phyloP scores from a whole-genome alignment of 768 basidiomycete species.

The Amanita thiersii region DNA sequence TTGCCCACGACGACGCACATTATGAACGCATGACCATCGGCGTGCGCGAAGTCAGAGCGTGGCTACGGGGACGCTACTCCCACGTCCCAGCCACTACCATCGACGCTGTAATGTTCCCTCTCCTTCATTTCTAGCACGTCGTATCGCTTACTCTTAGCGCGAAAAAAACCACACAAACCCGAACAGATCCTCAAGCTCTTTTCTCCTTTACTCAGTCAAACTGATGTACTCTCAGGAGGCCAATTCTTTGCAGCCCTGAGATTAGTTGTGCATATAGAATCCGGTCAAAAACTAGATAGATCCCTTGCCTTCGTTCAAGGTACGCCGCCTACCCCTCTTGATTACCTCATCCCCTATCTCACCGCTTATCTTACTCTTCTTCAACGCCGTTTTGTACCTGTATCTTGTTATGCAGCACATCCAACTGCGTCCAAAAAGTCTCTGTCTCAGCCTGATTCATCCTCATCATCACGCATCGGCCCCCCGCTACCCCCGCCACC shows the following conservation, averaged over 20 bases:
- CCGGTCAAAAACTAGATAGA: constrained; percentile 55
- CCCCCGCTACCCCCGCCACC: neutral
- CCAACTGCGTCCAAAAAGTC: neutral
- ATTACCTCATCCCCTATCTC: neutral
- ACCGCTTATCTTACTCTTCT: neutral
- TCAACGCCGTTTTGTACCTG: too few species aligned
- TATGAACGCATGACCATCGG: constrained; percentile 49
- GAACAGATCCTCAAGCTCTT: constrained; percentile 68
- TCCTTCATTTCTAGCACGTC: neutral
- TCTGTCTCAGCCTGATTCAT: neutral
- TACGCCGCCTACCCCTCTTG: constrained; percentile 26
- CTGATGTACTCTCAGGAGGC: constrained; percentile 52
- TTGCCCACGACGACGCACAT: constrained; percentile 32
- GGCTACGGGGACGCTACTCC: constrained; percentile 66
- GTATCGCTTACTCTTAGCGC: too few species aligned
- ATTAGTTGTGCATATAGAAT: constrained; percentile 53
- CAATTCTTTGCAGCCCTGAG: constrained; percentile 74
- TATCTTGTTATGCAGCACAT: too few species aligned
- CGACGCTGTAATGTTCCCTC: constrained; percentile 41
- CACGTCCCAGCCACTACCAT: constrained; percentile 42
- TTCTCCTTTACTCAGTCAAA: constrained; percentile 40
- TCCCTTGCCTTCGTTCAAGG: constrained; percentile 72
- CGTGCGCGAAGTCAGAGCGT: constrained; percentile 63
- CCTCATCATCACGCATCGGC: too few species aligned
- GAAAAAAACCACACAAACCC: too few species aligned